A percentile compares a stretch with the other conserved stretches of the same genome.
phyloP scores from a whole-genome alignment of 805 yeast species.

The Vanderwaltozyma verrucispora region DNA sequence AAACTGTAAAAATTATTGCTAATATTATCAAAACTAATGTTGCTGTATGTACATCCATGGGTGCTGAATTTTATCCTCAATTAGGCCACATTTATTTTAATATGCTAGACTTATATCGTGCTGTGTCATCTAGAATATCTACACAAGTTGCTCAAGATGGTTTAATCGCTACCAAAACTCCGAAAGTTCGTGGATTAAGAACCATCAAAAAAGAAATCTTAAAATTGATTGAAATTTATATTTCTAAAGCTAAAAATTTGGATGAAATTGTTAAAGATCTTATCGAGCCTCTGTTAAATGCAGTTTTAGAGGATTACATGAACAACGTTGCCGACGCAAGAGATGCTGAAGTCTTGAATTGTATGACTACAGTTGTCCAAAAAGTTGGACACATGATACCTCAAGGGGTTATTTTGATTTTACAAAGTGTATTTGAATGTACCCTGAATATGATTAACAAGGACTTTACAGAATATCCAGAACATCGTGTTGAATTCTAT shows the following conservation, averaged over 20 bases:
- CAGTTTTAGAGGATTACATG: slow-evolving; percentile 84
- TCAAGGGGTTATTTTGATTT: slow-evolving; percentile 75
- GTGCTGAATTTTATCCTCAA: slow-evolving; percentile 84
- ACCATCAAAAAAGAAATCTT: slow-evolving; percentile 92
- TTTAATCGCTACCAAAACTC: slow-evolving; percentile 84
- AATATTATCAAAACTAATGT: slow-evolving; percentile 93
- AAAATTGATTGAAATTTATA: slow-evolving; percentile 78
- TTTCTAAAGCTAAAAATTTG: slow-evolving; percentile 74
- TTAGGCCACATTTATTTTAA: slow-evolving; percentile 78
- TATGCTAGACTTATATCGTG: slow-evolving; percentile 80
- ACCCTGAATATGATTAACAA: slow-evolving; percentile 92
- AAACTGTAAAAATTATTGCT: slow-evolving; percentile 85
- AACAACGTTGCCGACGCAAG: slow-evolving; percentile 90
- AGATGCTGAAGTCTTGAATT: slow-evolving; percentile 93
- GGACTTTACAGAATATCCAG: slow-evolving; percentile 95
- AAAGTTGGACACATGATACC: slow-evolving; percentile 84
- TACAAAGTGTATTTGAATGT: slow-evolving; percentile 87
- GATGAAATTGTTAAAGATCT: slow-evolving; percentile 78
- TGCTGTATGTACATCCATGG: slow-evolving; percentile 88
- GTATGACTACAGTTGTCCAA: slow-evolving; percentile 82
- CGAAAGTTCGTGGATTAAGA: slow-evolving; percentile 89
- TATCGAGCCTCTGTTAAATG: slow-evolving; percentile 70
- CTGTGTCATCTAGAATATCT: slow-evolving; percentile 80
- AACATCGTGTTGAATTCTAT: slow-evolving; percentile 94
- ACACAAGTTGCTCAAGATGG: slow-evolving; percentile 73